Evolutionary conservation across 1,139 yeast genomes (phyloP), one percentile per base, ranked within the genome.

Genomic region (Kazachstania sp.): DNA sequence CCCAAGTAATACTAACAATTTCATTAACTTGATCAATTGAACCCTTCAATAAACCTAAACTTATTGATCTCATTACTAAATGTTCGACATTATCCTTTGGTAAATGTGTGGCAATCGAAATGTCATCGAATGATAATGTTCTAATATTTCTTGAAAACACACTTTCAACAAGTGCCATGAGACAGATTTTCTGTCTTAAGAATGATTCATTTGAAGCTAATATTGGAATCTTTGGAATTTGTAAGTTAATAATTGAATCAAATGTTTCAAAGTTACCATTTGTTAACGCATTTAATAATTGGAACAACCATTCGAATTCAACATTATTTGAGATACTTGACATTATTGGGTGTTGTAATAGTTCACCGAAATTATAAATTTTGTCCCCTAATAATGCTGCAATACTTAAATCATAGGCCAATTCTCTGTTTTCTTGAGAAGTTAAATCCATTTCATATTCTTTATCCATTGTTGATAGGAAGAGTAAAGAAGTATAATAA

Each of bases 291-390:
- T 78, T 73, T 49, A 92, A 72, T 54, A 90, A 71, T 46, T 82
- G 76, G 53, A 81, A 78, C 50, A 94, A 71, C 96, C 97, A 90
- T 46, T 71, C 67, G 62, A 79, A 81, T 45, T 73, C 73, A 39
- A 77, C 69, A 48, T 71, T 71, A 31, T 66, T 67, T 40, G 74
- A 66, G 46, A 85, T 73, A 41, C 75, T 71, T 45, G 73, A 67
- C 65, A 92, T 76, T 47, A 90, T 81, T 45, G 95, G 96, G 65
- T 92, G 97, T 63, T 88, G 79, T 51, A 92, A 76, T 55, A 92
- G 77, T 68, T 94, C 98, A 45, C 98, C 98, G 67, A 92, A 92
- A 69, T 90, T 92, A 72, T 88, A 94, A 56, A 92, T 86, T 63
- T 80, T 82, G 61, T 88, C 95, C 42, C 97, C 98, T 56, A 92